phyloP scores from a whole-genome alignment of 1,284 basidiomycete genomes.

The Ustilago bromivora region DNA sequence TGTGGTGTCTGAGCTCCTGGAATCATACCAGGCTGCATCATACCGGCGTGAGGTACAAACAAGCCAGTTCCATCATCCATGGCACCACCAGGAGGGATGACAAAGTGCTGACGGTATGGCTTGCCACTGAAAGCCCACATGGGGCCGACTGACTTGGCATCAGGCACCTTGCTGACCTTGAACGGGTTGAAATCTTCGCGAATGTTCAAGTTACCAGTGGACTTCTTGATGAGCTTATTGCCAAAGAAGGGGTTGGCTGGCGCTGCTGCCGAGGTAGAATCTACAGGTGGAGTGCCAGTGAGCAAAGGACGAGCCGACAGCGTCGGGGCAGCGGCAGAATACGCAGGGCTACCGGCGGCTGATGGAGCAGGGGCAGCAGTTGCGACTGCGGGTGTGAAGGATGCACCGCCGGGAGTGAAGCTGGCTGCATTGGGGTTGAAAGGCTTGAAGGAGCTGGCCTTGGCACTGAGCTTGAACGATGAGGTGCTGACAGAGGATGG shows the following conservation, averaged over 20 bases:
- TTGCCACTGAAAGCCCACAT: conserved; percentile 90
- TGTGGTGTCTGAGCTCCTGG: conserved; percentile 40
- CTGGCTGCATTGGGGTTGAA: conserved; percentile 71
- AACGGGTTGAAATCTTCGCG: conserved; percentile 96
- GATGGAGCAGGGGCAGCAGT: conserved; percentile 47
- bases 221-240: conserved; percentile 78
- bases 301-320: conserved; percentile 70
- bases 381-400: conserved; percentile 24
- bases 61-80: conserved; percentile 42
- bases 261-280: conserved; percentile 61
- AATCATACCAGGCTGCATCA: conserved; percentile 50
- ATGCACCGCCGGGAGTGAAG: conserved; percentile 71
- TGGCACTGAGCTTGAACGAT: conserved; percentile 84
- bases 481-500: conserved; percentile 58
- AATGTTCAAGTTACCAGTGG: conserved; percentile 77
- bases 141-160: conserved; percentile 78
- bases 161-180: conserved; percentile 83
- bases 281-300: conserved; percentile 52
- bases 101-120: conserved; percentile 81
- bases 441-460: conserved; percentile 81
- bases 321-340: conserved; percentile 21
- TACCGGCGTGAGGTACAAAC: conserved; percentile 35
- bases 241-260: conserved; percentile 86
- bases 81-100: conserved; percentile 28
- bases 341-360: conserved; percentile 25